Conservation (phyloP, 805 yeast species). For the Saccharomycopsis fibuligera region DNA sequence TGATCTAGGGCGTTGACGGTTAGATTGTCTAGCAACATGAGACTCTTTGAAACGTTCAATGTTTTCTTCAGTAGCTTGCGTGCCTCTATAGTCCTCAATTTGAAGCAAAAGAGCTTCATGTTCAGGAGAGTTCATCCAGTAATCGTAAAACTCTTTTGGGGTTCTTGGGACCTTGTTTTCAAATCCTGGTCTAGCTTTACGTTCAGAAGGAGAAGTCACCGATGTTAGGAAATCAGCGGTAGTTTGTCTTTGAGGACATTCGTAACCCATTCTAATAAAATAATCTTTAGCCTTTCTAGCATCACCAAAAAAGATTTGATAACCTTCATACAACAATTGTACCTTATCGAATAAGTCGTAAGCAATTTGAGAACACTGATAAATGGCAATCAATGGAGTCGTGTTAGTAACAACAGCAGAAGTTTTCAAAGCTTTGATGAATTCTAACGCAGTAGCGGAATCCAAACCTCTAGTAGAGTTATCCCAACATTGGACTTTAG, state of each 20-base stretch:
- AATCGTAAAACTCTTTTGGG: conserved; percentile 43
- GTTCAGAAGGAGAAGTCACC: conserved; percentile 46
- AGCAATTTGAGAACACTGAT: conserved; percentile 51
- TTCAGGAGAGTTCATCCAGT: conserved; percentile 43
- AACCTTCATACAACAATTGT: conserved; percentile 46
- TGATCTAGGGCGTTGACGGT: conserved; percentile 39
- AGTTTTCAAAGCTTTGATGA: conserved; percentile 46
- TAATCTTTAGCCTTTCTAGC: conserved; percentile 40
- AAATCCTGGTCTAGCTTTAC: conserved; percentile 37
- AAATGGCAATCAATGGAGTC: conserved; percentile 57
- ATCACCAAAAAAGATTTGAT: conserved; percentile 49
- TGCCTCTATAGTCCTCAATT: conserved; percentile 34
- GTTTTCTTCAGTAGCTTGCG: neutral
- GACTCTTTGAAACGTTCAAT: conserved; percentile 29
- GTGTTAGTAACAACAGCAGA: conserved; percentile 42
- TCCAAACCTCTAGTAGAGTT: conserved; percentile 63
- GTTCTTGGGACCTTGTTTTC: conserved; percentile 48
- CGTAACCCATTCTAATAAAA: conserved; percentile 49
- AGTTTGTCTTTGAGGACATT: conserved; percentile 51
- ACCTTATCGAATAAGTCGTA: conserved; percentile 51
- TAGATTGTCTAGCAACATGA: conserved; percentile 48
- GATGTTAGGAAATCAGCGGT: conserved; percentile 56
- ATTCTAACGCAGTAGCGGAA: conserved; percentile 55
- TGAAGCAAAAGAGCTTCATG: conserved; percentile 34
- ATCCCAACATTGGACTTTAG: conserved; percentile 48